Base-by-base conservation (phyloP, 352 stramenopile genomes). In the Globisporangium carolinianum region DNA sequence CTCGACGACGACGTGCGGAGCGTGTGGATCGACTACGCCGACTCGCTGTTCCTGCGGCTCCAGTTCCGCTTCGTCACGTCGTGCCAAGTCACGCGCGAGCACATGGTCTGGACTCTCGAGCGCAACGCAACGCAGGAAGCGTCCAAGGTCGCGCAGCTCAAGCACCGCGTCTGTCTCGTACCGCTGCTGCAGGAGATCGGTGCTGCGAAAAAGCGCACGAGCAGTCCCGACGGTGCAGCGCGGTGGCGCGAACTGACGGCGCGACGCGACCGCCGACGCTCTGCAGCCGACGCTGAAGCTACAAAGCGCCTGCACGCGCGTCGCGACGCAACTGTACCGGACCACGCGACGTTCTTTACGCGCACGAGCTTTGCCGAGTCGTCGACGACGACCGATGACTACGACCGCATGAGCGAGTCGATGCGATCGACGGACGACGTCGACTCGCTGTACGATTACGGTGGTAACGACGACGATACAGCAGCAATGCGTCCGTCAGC, bases 61-160 rank as follows among this genome's bases (percentile, higher is more conserved):
- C 73, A 78, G 43, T 83, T 89, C 57, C 71, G 83, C 57, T 87
- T 88, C 47, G 83, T 91, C 60, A 79, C 75, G 9, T 88, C 79
- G 1, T 86, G 79, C 32, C 76, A 91, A 78, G 79, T 89, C 18
- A 86, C 79, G 3, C 73, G 62, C 0, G 77, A 89, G 43, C 79
- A 89, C 55, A 81, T 88, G 51, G 87, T 81, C 52, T 76, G 83
- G 75, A 89, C 75, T 32, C 59, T 89, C 39, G 73, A 79, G 35
- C 7, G 39, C 11, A 88, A 73, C 47, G 79, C 81, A 17, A 85
- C 79, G n/a, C 51, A 88, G 4, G 78, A 68, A 9, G 71, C 88
- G 35, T 69, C 81, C 0, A 86, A 79, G 51, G 76, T 91, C 32
- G 65, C 67, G 2, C 74, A 81, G 24, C 17, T 91, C 32, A 86